Percentiles rank a stretch among this genome's conserved stretches.
These are phyloP conservation scores for Jatropha multifida DNA, from an alignment of 441 rosid genomes.

Conservation along the genomic window DNA sequence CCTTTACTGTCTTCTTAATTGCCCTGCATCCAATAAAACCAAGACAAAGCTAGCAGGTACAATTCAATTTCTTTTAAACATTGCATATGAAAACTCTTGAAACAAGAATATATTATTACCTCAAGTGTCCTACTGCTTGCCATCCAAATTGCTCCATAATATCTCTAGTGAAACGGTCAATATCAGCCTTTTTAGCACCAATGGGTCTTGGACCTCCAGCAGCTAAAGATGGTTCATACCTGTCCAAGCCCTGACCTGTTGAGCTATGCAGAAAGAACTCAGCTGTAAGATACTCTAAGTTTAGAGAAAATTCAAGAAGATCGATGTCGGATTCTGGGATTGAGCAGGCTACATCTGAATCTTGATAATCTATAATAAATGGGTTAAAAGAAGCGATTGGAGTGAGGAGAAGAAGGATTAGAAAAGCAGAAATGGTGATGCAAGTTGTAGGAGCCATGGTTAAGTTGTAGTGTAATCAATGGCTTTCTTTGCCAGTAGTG, in stretches of 20 bases:
- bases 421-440: background rate
- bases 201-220: slow-evolving; percentile 67
- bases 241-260: slow-evolving; percentile 69
- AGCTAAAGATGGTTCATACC: slow-evolving; percentile 52
- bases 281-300: slow-evolving; percentile 76
- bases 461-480: background rate
- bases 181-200: slow-evolving; percentile 59
- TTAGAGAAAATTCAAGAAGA: slow-evolving; percentile 66
- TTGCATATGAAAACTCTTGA: background rate
- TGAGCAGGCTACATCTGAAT: background rate
- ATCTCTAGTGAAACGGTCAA: slow-evolving; percentile 43
- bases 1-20: slow-evolving; percentile 51
- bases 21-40: slow-evolving; percentile 23
- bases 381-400: background rate
- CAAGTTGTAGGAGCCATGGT: background rate
- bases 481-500: background rate
- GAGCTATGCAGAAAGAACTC: slow-evolving; percentile 77
- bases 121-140: slow-evolving; percentile 71
- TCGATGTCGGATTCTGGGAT: slow-evolving; percentile 43
- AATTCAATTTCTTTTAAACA: background rate
- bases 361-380: background rate
- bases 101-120: background rate
- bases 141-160: slow-evolving; percentile 64
- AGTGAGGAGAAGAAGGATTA: background rate
- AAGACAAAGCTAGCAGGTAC: background rate